phyloP scores from a whole-genome alignment of 192 early-diverging fungal genomes.

The Gaertneriomyces sp. region DNA sequence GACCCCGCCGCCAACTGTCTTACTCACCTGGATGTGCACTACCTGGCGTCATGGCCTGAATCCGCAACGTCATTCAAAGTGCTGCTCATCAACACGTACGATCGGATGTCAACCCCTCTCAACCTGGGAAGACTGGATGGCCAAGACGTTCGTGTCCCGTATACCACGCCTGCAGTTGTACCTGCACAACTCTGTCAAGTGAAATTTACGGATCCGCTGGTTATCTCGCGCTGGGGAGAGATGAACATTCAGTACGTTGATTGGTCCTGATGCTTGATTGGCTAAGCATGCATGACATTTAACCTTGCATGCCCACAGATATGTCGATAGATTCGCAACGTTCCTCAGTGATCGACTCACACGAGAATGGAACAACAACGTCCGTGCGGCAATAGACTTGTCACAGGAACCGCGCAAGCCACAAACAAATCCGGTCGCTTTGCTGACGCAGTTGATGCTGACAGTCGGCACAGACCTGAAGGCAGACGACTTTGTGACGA shows the following conservation, averaged over 20 bases:
- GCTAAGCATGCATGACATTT: no score
- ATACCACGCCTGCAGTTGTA: not conserved
- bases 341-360: not conserved
- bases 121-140: not conserved
- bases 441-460: not conserved
- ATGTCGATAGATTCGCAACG: not conserved
- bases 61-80: constrained; percentile 3
- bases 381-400: not conserved
- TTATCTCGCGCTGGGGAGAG: constrained; percentile 6
- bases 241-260: not conserved
- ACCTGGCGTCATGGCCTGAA: constrained; percentile 1
- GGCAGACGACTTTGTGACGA: not conserved
- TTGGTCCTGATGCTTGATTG: no score
- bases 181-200: not conserved
- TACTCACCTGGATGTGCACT: constrained; percentile 1
- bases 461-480: constrained; percentile 6
- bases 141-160: not conserved
- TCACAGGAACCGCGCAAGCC: not conserved
- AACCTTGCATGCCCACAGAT: no score
- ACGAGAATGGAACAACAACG: constrained; percentile 1
- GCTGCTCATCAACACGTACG: constrained; percentile 1
- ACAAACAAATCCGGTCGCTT: not conserved
- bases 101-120: not conserved
- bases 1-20: not conserved
- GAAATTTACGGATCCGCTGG: not conserved